Evolutionary conservation across 2,329 filamentous ascomycete species (phyloP).

Genomic region (Epichloe scottii): DNA sequence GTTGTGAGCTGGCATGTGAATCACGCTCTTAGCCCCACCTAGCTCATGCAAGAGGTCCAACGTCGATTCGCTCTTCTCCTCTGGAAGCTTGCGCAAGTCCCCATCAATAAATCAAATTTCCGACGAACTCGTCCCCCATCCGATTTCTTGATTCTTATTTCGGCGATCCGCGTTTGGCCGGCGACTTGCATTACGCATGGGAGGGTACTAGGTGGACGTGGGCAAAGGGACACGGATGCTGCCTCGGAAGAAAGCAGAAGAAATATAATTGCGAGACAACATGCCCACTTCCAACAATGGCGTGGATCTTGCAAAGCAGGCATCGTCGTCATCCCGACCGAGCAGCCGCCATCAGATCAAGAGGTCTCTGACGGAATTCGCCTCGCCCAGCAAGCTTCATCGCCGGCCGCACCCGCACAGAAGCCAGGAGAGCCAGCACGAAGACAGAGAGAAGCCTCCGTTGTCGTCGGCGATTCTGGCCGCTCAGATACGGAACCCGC

Average conservation of each 20-base stretch:
- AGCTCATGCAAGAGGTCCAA: neutral
- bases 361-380: slow-evolving; percentile 42
- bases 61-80: neutral
- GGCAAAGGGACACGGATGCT: neutral
- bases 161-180: neutral
- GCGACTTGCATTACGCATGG: slow-evolving; percentile 4
- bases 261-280: neutral
- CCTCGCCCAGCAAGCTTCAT: slow-evolving; percentile 31
- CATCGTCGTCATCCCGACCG: slow-evolving; percentile 8
- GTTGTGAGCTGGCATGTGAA: slow-evolving; percentile 1
- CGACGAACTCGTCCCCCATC: neutral
- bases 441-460: slow-evolving; percentile 16
- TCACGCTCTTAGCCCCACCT: neutral
- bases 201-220: neutral
- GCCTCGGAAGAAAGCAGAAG: neutral
- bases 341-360: slow-evolving; percentile 38
- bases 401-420: slow-evolving; percentile 25
- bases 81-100: neutral
- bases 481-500: slow-evolving; percentile 25
- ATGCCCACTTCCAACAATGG: slow-evolving; percentile 8
- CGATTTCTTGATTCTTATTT: neutral
- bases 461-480: slow-evolving; percentile 2
- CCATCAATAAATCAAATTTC: neutral
- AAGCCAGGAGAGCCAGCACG: slow-evolving; percentile 15
- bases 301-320: neutral